Conservation (phyloP, 2,329 filamentous ascomycete genomes). For the Exophiala mesophila region DNA sequence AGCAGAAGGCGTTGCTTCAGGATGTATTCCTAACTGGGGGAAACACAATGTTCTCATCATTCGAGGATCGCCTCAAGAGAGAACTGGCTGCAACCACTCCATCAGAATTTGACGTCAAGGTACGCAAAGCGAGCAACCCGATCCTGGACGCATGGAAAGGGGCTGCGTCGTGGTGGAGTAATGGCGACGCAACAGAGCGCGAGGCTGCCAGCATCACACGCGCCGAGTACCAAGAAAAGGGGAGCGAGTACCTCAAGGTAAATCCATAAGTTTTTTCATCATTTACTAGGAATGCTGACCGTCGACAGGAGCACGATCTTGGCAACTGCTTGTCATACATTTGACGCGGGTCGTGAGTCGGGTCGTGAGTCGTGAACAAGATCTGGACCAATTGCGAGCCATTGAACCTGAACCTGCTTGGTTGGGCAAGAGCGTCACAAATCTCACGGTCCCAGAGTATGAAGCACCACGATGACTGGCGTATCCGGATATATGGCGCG, state of each 20-base stretch:
- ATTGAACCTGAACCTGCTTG: no score
- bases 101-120: constrained; percentile 59
- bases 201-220: constrained; percentile 64
- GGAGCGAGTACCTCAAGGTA: constrained; percentile 85
- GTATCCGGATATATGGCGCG: no score
- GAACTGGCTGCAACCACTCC: constrained; percentile 72
- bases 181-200: constrained; percentile 51
- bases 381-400: no score
- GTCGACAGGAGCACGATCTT: constrained; percentile 23
- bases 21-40: constrained; percentile 96
- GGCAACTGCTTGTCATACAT: constrained; percentile 23
- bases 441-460: no score
- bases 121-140: constrained; percentile 70
- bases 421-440: no score
- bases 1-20: constrained; percentile 66
- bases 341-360: no score
- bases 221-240: constrained; percentile 87
- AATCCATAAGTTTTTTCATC: neutral
- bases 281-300: constrained; percentile 3
- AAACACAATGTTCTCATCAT: constrained; percentile 77
- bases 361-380: no score
- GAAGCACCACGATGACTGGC: no score
- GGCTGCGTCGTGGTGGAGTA: constrained; percentile 73
- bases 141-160: constrained; percentile 89
- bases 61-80: constrained; percentile 72